A percentile compares a stretch with the other conserved stretches of the same genome.
These are phyloP conservation scores for Schizochytrium sp. DNA, from an alignment of 108 stramenopile species.

Conservation along the genomic window DNA sequence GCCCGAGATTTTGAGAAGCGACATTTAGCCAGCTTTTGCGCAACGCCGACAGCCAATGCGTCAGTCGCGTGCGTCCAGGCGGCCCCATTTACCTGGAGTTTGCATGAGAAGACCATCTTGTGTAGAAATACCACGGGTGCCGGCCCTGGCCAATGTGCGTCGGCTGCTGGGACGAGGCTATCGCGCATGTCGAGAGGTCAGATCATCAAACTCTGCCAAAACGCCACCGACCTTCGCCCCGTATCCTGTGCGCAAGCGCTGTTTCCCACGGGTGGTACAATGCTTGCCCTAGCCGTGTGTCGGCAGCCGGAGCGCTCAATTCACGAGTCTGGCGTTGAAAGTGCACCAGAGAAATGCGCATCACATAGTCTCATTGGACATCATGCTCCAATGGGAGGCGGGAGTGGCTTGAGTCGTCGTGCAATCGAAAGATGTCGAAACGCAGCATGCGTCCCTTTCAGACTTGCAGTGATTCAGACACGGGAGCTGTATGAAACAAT, in stretches of 20 bases:
- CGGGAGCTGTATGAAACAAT: not conserved
- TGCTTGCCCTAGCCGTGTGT: not conserved
- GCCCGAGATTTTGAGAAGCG: not conserved
- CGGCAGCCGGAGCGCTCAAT: not conserved
- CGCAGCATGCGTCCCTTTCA: not conserved
- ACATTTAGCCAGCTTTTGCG: not conserved
- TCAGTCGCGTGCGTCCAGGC: not conserved
- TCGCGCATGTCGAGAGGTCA: not conserved
- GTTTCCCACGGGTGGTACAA: not conserved
- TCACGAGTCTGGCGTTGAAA: not conserved
- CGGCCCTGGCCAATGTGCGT: not conserved
- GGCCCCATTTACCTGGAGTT: not conserved
- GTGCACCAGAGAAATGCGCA: not conserved
- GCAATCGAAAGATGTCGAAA: not conserved
- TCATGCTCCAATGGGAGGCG: not conserved
- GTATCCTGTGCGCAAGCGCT: not conserved
- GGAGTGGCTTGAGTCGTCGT: not conserved
- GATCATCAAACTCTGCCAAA: not conserved
- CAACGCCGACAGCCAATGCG: not conserved
- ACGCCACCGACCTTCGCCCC: not conserved
- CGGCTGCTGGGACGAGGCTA: not conserved
- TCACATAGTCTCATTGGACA: not conserved
- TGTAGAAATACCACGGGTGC: not conserved
- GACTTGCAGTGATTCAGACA: not conserved
- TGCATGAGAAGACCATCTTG: not conserved